phyloP scores from a whole-genome alignment of 179 eudicot species.

The Beta corolliflora region DNA sequence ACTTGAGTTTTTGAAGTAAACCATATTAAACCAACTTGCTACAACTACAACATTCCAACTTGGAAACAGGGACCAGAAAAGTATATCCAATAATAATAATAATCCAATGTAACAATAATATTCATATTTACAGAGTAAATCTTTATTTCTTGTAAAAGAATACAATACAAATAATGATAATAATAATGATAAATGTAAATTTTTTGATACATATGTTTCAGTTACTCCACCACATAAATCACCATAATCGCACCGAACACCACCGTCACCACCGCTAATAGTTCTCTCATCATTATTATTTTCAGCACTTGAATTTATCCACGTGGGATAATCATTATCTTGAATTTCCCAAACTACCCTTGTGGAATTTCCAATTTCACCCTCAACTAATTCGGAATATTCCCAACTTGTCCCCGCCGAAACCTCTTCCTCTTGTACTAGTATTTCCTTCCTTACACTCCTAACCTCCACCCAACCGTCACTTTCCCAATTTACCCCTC shows the following conservation, averaged over 20 bases:
- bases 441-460: constrained; percentile 17
- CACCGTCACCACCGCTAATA: constrained; percentile 23
- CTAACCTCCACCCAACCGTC: constrained; percentile 78
- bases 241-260: constrained; percentile 25
- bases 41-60: background rate
- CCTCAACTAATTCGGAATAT: constrained; percentile 8
- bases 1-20: background rate
- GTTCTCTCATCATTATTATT: background rate
- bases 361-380: background rate
- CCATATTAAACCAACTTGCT: background rate
- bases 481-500: constrained; percentile 71
- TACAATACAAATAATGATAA: constrained; percentile 9
- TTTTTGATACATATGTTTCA: background rate
- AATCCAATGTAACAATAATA: background rate
- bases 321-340: constrained; percentile 20
- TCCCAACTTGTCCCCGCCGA: constrained; percentile 17
- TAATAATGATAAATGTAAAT: background rate
- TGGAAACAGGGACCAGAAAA: background rate
- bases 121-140: background rate
- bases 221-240: constrained; percentile 23
- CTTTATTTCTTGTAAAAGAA: constrained; percentile 16
- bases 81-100: background rate
- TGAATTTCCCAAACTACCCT: constrained; percentile 13
- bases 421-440: background rate
- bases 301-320: constrained; percentile 14